Conservation (phyloP, 1,284 basidiomycete genomes). For the Golubevia pallescens region DNA sequence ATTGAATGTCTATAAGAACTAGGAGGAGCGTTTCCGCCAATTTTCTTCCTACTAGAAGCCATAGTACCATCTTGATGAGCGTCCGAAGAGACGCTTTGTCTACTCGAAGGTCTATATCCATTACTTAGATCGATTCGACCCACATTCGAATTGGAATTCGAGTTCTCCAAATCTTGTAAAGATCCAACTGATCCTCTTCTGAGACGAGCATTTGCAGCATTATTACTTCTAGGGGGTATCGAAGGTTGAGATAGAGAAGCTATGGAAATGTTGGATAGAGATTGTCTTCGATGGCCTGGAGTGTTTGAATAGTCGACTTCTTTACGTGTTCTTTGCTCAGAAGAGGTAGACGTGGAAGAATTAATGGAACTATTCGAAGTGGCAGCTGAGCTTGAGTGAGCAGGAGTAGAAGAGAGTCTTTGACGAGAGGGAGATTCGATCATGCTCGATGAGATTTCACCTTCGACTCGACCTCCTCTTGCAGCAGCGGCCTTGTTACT, state of each 20-base stretch:
- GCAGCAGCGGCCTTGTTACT: conserved; percentile 33
- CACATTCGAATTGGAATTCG: too few relatives aligned
- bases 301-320: conserved; percentile 9
- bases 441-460: neutral
- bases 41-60: too few relatives aligned
- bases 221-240: conserved; percentile 6
- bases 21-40: too few relatives aligned
- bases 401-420: neutral
- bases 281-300: conserved; percentile 9
- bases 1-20: too few relatives aligned
- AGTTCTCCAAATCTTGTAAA: too few relatives aligned
- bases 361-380: neutral
- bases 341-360: too few relatives aligned
- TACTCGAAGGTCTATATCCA: too few relatives aligned
- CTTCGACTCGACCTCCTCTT: conserved; percentile 7
- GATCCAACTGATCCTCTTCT: too few relatives aligned
- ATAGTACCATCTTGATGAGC: too few relatives aligned
- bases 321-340: neutral
- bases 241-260: conserved; percentile 4
- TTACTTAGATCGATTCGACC: too few relatives aligned
- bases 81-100: too few relatives aligned
- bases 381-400: neutral
- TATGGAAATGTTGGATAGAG: neutral
- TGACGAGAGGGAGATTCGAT: neutral
- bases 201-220: conserved; percentile 6